Evolutionary conservation across 2,329 filamentous ascomycete species (phyloP), one percentile per base, ranked within the genome.

Genomic region (Venturia asperata): DNA sequence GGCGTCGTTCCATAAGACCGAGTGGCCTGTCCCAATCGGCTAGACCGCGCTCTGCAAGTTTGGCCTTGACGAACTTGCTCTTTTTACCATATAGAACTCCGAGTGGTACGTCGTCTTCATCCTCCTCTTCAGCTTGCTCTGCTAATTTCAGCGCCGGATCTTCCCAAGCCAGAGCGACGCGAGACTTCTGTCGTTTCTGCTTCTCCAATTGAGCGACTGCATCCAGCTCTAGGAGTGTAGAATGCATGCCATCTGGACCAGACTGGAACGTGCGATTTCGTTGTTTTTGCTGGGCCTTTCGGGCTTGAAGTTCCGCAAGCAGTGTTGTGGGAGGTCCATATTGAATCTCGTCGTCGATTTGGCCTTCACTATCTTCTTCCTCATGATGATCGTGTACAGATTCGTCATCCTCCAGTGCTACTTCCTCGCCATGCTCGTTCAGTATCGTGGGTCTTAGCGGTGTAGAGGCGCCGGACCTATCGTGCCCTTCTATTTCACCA

Each of bases 81-180:
- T 85, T 85, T 49, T 80, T 81, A 0, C 88, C 86, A 70, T 85
- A 90, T 19, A 99, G 81, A 69, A 97, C 81, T 13, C 89, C 94
- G 5, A 99, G 81, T 0, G 94, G 94, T 0, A 96, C 87, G 70
- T 97, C 93, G 64, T 93, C 90, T 68, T 96, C 91, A 62, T 83
- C 80, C 15, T 86, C 85, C 72, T 79, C 78, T 41, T 79, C 77
- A 11, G 77, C 75, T 13, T 74, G 73, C 3, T 77, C 77, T 7
- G 73, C 66, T 21, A 69, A 69, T 15, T 68, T 63, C 15, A 78
- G 77, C 21, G 76, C 70, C 0, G 83, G 82, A 62, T 89, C 88
- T 75, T 97, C 92, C 94, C 94, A 99, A 1, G 93, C 94, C 42
- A 99, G 81, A 66, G 91, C 91, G 42, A 96, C 86, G 66, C 87